Conservation (phyloP, 306 rosid genomes). For the Cicer arietinum region DNA sequence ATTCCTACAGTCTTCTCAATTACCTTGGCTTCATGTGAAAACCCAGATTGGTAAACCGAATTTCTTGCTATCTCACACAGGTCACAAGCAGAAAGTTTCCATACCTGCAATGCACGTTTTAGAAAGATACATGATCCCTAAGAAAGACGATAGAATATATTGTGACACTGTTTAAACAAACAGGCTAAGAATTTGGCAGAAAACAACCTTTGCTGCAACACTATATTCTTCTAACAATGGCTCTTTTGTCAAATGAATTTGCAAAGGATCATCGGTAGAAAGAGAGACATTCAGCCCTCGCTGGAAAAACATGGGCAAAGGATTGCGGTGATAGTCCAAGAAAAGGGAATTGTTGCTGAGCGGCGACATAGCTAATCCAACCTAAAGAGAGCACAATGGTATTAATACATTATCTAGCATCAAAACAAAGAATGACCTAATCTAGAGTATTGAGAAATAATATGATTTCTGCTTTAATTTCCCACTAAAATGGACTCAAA, state of each 20-base stretch:
- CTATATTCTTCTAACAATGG: slow-evolving; percentile 61
- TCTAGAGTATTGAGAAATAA: slow-evolving; percentile 9
- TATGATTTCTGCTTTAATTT: slow-evolving; percentile 10
- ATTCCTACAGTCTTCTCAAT: slow-evolving; percentile 24
- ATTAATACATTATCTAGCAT: slow-evolving; percentile 20
- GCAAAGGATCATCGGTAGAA: slow-evolving; percentile 80
- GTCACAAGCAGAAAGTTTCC: slow-evolving; percentile 90
- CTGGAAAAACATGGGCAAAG: slow-evolving; percentile 82
- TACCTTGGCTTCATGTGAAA: slow-evolving; percentile 82
- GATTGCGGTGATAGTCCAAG: slow-evolving; percentile 84
- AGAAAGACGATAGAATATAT: slow-evolving; percentile 32
- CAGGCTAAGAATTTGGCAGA: background rate
- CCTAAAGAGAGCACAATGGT: slow-evolving; percentile 49
- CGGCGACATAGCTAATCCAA: slow-evolving; percentile 83
- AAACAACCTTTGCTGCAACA: slow-evolving; percentile 57
- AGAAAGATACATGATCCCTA: slow-evolving; percentile 18
- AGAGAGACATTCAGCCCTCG: slow-evolving; percentile 87
- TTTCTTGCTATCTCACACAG: slow-evolving; percentile 87
- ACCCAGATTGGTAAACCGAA: slow-evolving; percentile 93
- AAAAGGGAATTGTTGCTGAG: slow-evolving; percentile 89
- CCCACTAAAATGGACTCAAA: slow-evolving; percentile 21
- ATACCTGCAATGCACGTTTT: slow-evolving; percentile 59
- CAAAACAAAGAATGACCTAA: slow-evolving; percentile 26
- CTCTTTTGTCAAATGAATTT: slow-evolving; percentile 61
- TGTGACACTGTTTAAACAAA: slow-evolving; percentile 7